Conservation (phyloP, 1,139 yeast species). For the Geotrichum aggregatum region DNA sequence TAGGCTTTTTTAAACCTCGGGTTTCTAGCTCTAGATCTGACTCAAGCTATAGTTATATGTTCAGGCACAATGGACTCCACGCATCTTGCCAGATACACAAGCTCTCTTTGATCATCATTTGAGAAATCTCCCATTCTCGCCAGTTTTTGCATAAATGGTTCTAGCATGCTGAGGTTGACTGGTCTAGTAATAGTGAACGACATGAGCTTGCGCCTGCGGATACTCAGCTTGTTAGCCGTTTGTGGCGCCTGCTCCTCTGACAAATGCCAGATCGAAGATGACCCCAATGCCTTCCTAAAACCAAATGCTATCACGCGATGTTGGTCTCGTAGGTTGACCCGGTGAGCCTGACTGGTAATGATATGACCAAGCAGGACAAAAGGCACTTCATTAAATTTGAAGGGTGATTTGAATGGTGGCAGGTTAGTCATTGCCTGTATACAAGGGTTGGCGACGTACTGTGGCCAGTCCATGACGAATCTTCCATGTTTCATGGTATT, state of each 20-base stretch:
- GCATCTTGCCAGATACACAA: background rate
- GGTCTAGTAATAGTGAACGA: background rate
- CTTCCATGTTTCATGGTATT: background rate
- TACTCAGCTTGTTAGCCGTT: no score
- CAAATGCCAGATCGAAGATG: background rate
- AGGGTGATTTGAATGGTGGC: background rate
- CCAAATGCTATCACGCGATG: no score
- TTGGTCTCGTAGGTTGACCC: background rate
- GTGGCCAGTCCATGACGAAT: background rate
- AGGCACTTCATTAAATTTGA: background rate
- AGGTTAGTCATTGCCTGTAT: background rate
- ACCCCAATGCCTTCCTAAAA: background rate
- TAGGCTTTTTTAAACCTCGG: no score
- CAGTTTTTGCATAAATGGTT: background rate
- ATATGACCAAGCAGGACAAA: slow-evolving; percentile 1
- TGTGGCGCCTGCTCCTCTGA: background rate
- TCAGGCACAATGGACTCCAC: background rate
- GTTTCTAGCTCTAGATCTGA: no score
- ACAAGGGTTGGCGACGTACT: background rate
- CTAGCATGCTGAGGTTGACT: background rate
- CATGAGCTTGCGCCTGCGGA: background rate
- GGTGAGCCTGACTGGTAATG: background rate
- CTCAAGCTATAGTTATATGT: no score
- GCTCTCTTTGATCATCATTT: background rate
- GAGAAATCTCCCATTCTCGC: no score